A percentile compares a stretch with the other conserved stretches of the same genome.
phyloP scores from a whole-genome alignment of 441 rosid species.

The Macaranga tanarius region DNA sequence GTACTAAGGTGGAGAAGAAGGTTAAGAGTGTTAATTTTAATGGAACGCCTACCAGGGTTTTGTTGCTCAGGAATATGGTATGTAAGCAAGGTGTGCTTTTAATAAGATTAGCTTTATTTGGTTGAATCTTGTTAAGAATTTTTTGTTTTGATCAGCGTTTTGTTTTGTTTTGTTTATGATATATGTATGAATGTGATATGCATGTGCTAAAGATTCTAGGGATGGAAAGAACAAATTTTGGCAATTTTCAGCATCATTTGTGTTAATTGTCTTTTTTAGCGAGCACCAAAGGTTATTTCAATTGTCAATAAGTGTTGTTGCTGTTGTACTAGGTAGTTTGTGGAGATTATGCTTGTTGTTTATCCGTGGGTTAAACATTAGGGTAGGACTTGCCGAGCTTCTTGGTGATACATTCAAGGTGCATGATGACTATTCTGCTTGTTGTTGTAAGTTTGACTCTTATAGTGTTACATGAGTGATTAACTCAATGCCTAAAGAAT shows the following conservation, averaged over 20 bases:
- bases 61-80: slow-evolving; percentile 95
- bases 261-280: not conserved
- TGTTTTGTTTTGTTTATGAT: not conserved
- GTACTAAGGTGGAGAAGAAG: slow-evolving; percentile 68
- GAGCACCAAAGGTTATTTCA: not conserved
- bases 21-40: slow-evolving; percentile 81
- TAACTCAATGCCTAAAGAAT: slow-evolving; percentile 7
- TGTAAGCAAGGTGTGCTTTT: not conserved
- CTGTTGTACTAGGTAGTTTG: not conserved
- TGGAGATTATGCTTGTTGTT: not conserved
- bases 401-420: not conserved
- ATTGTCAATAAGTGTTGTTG: not conserved
- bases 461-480: not conserved
- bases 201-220: not conserved
- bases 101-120: not conserved
- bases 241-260: not conserved
- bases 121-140: too few relatives aligned
- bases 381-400: not conserved
- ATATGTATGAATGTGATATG: not conserved
- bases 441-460: not conserved
- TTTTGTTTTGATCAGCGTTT: not conserved
- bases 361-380: not conserved
- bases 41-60: slow-evolving; percentile 82
- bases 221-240: not conserved
- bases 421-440: not conserved